These are phyloP conservation scores for Phaffomyces opuntiae DNA, from an alignment of 805 yeast species.

Conservation along the genomic window DNA sequence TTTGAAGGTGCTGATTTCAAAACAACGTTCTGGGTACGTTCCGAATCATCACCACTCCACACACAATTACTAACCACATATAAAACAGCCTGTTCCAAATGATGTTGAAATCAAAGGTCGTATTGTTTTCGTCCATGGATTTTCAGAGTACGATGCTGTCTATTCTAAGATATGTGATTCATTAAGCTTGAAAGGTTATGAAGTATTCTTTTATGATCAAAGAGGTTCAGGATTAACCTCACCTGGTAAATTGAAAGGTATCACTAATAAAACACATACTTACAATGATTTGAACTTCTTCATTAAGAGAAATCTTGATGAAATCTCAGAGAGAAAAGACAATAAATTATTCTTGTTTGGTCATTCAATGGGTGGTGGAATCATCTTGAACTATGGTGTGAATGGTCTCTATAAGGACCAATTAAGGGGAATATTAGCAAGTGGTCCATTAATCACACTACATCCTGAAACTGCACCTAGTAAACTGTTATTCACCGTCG, in stretches of 20 bases:
- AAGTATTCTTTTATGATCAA: constrained; percentile 64
- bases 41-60: neutral
- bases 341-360: constrained; percentile 51
- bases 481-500: constrained; percentile 30
- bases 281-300: constrained; percentile 57
- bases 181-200: constrained; percentile 48
- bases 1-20: constrained; percentile 2
- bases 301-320: constrained; percentile 36
- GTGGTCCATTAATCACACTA: constrained; percentile 55
- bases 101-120: constrained; percentile 39
- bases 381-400: constrained; percentile 54
- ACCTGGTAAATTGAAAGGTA: constrained; percentile 45
- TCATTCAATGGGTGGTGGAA: constrained; percentile 82
- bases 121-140: constrained; percentile 63
- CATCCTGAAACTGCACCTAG: constrained; percentile 51
- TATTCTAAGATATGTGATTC: constrained; percentile 50
- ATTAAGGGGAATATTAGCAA: constrained; percentile 39
- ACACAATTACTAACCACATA: neutral
- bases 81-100: constrained; percentile 25
- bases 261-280: constrained; percentile 47
- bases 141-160: constrained; percentile 47
- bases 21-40: constrained; percentile 2
- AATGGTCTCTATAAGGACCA: constrained; percentile 42
- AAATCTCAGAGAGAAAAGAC: constrained; percentile 16
- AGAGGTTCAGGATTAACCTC: constrained; percentile 70